phyloP scores from a whole-genome alignment of 2,329 filamentous ascomycete species.

The Penicillium sp. region DNA sequence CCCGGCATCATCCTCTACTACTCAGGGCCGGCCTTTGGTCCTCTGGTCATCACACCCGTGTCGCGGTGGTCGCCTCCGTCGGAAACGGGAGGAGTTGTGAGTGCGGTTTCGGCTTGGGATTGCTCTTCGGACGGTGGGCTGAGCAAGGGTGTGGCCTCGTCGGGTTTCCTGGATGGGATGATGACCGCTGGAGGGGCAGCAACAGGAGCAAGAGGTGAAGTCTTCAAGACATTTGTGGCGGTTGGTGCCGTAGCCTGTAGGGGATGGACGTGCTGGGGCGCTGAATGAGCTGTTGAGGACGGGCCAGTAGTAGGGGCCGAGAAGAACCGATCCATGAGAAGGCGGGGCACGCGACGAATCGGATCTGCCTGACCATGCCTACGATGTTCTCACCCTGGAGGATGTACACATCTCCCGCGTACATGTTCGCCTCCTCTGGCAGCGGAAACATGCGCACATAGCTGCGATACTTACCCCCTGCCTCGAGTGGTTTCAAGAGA shows the following conservation, averaged over 20 bases:
- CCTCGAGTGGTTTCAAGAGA: constrained; percentile 29
- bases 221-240: not conserved
- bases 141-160: too few relatives aligned
- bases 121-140: too few relatives aligned
- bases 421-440: constrained; percentile 24
- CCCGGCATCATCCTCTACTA: too few relatives aligned
- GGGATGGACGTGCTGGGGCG: not conserved
- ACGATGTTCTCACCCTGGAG: constrained; percentile 39
- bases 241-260: not conserved
- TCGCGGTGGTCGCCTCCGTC: not conserved
- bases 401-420: constrained; percentile 47
- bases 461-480: constrained; percentile 31
- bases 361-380: constrained; percentile 35
- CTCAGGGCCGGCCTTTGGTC: too few relatives aligned
- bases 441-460: constrained; percentile 39
- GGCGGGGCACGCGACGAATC: constrained; percentile 39
- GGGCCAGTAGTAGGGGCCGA: not conserved
- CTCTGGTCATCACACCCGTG: too few relatives aligned
- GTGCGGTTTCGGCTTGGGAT: too few relatives aligned
- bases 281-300: not conserved
- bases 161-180: too few relatives aligned
- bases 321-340: constrained; percentile 26
- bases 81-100: not conserved
- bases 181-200: too few relatives aligned
- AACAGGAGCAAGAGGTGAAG: too few relatives aligned